A percentile compares a stretch with the other conserved stretches of the same genome.
These are phyloP conservation scores for Zea luxurians DNA, from an alignment of 176 grass and related monocot genomes.

Conservation along the genomic window DNA sequence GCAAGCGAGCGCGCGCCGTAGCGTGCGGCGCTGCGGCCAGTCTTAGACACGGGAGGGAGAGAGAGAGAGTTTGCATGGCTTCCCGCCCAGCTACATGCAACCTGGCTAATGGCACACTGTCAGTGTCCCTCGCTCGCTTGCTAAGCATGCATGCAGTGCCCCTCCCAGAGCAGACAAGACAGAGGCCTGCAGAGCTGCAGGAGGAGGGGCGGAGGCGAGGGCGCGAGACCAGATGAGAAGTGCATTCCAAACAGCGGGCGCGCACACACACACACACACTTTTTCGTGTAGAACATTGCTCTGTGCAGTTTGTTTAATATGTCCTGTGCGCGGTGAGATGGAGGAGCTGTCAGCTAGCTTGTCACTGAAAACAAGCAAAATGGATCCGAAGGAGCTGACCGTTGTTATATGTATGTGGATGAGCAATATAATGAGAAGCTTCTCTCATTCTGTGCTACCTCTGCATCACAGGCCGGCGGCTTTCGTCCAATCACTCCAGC, in stretches of 20 bases:
- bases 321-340: constrained; percentile 5
- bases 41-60: constrained; percentile 21
- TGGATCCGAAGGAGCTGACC: too few species aligned
- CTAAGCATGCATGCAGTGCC: constrained; percentile 45
- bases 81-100: not conserved
- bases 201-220: too few species aligned
- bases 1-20: too few species aligned
- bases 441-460: constrained; percentile 4
- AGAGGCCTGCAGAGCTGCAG: constrained; percentile 26
- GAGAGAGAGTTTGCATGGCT: constrained; percentile 31
- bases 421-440: not conserved
- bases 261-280: too few species aligned
- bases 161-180: constrained; percentile 59
- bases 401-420: too few species aligned
- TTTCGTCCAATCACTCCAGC: constrained; percentile 19
- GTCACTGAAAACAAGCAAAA: constrained; percentile 67
- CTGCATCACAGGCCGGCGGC: constrained; percentile 1
- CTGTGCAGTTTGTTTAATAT: too few species aligned
- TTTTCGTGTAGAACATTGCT: too few species aligned
- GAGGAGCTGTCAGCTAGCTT: constrained; percentile 27
- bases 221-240: too few species aligned
- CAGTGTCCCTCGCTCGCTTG: constrained; percentile 21
- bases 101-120: constrained; percentile 43
- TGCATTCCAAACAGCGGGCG: too few species aligned
- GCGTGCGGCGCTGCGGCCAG: too few species aligned